Conservation (phyloP, 257 asterid species). For the Orobanche coerulescens region DNA sequence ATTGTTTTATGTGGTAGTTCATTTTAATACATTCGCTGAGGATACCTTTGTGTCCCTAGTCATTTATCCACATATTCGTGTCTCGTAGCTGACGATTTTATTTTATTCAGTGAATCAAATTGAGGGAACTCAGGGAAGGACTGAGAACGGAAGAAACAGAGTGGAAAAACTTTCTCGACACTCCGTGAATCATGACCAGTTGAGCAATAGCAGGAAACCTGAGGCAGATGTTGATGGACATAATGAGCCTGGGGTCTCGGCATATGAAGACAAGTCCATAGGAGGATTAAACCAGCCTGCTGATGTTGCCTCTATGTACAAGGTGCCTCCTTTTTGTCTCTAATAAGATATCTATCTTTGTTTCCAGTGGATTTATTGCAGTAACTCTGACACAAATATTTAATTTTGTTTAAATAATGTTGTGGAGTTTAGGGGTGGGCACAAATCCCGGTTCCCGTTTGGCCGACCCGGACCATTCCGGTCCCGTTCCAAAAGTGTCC, state of each 20-base stretch:
- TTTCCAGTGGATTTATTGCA: background rate
- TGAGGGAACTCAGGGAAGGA: conserved; percentile 37
- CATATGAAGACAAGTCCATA: conserved; percentile 37
- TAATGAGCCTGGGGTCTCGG: conserved; percentile 24
- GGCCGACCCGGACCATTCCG: too few species aligned
- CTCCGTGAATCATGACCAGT: conserved; percentile 30
- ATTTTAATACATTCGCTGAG: background rate
- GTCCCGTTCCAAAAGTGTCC: too few species aligned
- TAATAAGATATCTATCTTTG: background rate
- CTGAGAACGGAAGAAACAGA: conserved; percentile 25
- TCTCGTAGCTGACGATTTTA: conserved; percentile 19
- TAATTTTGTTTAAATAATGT: background rate
- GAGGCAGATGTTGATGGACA: conserved; percentile 29
- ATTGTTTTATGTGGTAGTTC: background rate
- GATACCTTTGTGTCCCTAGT: background rate
- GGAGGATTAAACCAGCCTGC: conserved; percentile 28
- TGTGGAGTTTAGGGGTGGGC: too few species aligned
- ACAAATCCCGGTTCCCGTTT: too few species aligned
- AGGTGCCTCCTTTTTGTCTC: conserved; percentile 31
- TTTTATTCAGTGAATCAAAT: conserved; percentile 24
- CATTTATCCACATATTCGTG: background rate
- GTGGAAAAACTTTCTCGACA: conserved; percentile 34
- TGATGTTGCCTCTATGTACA: conserved; percentile 34
- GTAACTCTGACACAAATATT: background rate
- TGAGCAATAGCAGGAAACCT: conserved; percentile 30